Percentiles rank a stretch among this genome's conserved stretches.
Conservation (phyloP, 2,329 filamentous ascomycete species). For the Scortechinia acanthostroma region DNA sequence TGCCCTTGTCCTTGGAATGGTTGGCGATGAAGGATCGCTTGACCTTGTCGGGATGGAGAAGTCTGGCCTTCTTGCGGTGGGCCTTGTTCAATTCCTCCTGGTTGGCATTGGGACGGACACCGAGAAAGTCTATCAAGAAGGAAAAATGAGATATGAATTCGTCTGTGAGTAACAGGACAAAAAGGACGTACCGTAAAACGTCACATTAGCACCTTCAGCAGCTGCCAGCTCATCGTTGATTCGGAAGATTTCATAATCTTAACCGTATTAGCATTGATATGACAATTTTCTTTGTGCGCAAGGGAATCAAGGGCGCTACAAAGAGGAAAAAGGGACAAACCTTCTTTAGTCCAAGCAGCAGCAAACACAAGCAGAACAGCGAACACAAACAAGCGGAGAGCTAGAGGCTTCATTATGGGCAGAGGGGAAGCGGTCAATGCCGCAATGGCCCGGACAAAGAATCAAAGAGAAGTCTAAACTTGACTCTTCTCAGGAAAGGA, state of each 20-base stretch:
- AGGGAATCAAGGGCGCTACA: background rate
- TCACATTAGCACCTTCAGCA: slow-evolving; percentile 49
- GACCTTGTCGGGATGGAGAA: slow-evolving; percentile 62
- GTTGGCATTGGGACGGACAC: slow-evolving; percentile 44
- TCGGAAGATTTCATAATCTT: slow-evolving; percentile 68
- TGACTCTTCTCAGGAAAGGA: too few relatives aligned
- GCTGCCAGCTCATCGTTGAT: slow-evolving; percentile 52
- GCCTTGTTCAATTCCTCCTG: slow-evolving; percentile 59
- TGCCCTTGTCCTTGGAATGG: slow-evolving; percentile 25
- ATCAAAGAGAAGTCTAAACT: slow-evolving; percentile 1
- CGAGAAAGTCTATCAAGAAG: slow-evolving; percentile 39
- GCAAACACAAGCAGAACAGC: slow-evolving; percentile 35
- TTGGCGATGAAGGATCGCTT: slow-evolving; percentile 50
- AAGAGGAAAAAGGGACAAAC: slow-evolving; percentile 20
- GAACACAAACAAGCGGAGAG: background rate
- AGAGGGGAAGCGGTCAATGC: too few relatives aligned
- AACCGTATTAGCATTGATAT: too few relatives aligned
- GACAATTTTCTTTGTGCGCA: too few relatives aligned
- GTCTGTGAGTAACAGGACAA: background rate
- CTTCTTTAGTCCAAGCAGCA: slow-evolving; percentile 57
- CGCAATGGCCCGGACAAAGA: background rate
- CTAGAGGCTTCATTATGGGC: background rate
- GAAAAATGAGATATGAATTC: background rate
- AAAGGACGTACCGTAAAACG: slow-evolving; percentile 42
- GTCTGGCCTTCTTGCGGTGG: slow-evolving; percentile 56